phyloP scores from a whole-genome alignment of 108 stramenopile genomes.

The Nannochloropsis gaditana region DNA sequence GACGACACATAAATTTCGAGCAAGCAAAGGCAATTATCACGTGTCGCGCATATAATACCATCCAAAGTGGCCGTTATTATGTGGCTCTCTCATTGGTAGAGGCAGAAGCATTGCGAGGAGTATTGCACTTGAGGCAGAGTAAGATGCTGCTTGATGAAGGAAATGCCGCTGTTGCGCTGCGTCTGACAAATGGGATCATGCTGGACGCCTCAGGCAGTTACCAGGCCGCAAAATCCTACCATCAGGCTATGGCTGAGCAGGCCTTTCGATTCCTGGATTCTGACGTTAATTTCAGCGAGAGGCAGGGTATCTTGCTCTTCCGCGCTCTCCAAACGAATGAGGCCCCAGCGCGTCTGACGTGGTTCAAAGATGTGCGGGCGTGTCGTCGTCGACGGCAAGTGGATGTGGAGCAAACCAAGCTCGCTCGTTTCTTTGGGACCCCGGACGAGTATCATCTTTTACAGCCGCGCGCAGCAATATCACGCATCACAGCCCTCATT shows the following conservation, averaged over 20 bases:
- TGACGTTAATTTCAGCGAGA: constrained; percentile 76
- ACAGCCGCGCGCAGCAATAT: constrained; percentile 85
- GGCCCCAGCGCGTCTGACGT: constrained; percentile 73
- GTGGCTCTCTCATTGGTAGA: constrained; percentile 85
- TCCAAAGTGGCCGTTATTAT: constrained; percentile 87
- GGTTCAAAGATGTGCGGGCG: constrained; percentile 85
- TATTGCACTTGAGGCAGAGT: constrained; percentile 71
- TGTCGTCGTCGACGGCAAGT: constrained; percentile 88
- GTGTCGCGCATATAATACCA: constrained; percentile 71
- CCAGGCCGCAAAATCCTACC: constrained; percentile 71
- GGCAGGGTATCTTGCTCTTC: constrained; percentile 76
- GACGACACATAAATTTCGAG: neutral
- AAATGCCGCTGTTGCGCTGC: constrained; percentile 40
- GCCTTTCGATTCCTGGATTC: constrained; percentile 94
- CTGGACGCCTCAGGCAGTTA: constrained; percentile 42
- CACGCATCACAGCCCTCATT: constrained; percentile 61
- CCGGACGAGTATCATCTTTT: constrained; percentile 91
- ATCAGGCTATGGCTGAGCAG: constrained; percentile 74
- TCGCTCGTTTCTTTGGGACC: constrained; percentile 85
- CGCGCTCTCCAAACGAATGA: constrained; percentile 83
- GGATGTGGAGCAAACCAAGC: constrained; percentile 73
- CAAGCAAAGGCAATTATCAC: constrained; percentile 69
- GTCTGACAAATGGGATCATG: constrained; percentile 41
- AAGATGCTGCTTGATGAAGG: constrained; percentile 71
- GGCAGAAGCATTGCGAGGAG: constrained; percentile 88